Percentiles rank a stretch among this genome's conserved stretches.
Evolutionary conservation across 2,329 filamentous ascomycete genomes (phyloP).

Genomic region (Aureobasidium lini): DNA sequence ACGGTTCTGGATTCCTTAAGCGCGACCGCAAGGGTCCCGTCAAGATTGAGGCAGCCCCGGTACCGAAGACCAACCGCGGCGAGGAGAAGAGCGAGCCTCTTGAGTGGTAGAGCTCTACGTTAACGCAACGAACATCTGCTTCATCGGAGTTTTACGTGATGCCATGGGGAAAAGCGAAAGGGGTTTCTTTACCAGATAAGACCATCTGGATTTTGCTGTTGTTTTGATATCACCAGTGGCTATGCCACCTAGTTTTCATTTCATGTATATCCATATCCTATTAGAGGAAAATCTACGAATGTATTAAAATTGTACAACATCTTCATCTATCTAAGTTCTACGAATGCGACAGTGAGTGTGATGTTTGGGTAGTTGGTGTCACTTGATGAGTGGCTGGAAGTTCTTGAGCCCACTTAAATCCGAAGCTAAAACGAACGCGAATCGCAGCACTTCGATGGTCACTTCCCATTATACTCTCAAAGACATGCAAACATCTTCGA

Average conservation of each 20-base stretch:
- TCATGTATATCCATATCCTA: not conserved
- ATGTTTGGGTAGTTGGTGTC: no score
- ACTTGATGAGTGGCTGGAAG: no score
- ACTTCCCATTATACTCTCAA: not conserved
- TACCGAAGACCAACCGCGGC: conserved; percentile 84
- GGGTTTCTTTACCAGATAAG: not conserved
- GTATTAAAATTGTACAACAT: not conserved
- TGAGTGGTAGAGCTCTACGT: conserved; percentile 59
- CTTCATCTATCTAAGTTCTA: not conserved
- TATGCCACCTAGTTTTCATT: not conserved
- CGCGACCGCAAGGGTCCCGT: conserved; percentile 49
- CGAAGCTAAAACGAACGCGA: not conserved
- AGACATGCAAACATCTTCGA: not conserved
- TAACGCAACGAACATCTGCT: conserved; percentile 2
- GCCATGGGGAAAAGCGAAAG: not conserved
- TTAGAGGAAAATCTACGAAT: not conserved
- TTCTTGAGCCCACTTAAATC: not conserved
- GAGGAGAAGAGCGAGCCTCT: conserved; percentile 77
- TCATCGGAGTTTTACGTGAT: not conserved
- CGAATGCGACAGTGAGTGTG: no score
- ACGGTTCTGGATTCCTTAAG: conserved; percentile 73
- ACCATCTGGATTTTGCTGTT: not conserved
- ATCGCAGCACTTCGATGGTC: not conserved
- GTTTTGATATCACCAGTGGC: not conserved
- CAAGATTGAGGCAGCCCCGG: conserved; percentile 57